phyloP scores from a whole-genome alignment of 106 monocot genomes.

The Phalaenopsis equestris region DNA sequence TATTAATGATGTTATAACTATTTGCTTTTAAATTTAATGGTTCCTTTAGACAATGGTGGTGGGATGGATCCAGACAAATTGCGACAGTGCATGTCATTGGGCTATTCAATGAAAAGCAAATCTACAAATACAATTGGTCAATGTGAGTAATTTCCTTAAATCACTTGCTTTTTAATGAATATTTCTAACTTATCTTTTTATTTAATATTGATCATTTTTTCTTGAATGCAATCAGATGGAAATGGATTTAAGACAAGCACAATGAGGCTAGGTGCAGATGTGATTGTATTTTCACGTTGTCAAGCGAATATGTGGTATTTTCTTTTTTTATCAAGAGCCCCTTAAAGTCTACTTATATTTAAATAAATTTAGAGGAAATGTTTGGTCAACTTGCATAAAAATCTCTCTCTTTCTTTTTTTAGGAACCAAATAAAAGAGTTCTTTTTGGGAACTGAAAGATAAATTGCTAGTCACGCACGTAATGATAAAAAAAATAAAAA shows the following conservation, averaged over 20 bases:
- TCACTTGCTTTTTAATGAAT: too few species aligned
- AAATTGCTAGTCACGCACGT: too few species aligned
- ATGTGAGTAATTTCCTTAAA: constrained; percentile 34
- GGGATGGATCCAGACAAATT: constrained; percentile 89
- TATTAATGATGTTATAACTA: neutral
- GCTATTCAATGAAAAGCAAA: constrained; percentile 80
- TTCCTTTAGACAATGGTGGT: constrained; percentile 71
- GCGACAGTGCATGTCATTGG: constrained; percentile 90
- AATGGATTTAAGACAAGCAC: constrained; percentile 95
- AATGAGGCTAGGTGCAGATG: constrained; percentile 95
- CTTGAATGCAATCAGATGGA: constrained; percentile 49
- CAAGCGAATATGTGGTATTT: constrained; percentile 52
- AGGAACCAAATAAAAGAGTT: too few species aligned
- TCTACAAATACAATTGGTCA: constrained; percentile 79
- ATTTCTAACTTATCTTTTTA: neutral
- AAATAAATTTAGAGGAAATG: neutral
- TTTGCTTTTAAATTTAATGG: neutral
- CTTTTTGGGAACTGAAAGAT: too few species aligned
- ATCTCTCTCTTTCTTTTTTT: too few species aligned
- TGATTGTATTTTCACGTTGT: constrained; percentile 80
- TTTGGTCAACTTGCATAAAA: neutral
- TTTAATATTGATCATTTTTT: neutral
- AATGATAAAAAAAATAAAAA: too few species aligned
- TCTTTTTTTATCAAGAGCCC: neutral
- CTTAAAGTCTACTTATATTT: neutral